Evolutionary conservation across 1,139 yeast genomes (phyloP).

Genomic region (Pneumocystis jirovecii): DNA sequence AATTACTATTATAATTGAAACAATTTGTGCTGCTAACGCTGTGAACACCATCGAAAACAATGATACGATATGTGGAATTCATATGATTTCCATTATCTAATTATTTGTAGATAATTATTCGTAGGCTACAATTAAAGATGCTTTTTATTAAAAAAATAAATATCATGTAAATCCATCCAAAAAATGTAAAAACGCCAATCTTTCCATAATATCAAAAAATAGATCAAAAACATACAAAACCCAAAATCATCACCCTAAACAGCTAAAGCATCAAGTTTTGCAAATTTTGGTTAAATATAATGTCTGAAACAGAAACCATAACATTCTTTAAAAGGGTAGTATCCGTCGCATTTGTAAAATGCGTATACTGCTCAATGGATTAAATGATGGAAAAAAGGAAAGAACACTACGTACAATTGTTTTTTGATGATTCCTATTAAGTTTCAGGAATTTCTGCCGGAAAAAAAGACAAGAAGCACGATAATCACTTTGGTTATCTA

Average conservation of each 20-base stretch:
- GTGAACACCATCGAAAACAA: neutral
- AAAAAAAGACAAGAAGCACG: slow-evolving; percentile 2
- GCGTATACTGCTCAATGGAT: neutral
- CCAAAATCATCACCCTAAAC: slow-evolving; percentile 2
- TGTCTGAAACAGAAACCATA: slow-evolving; percentile 8
- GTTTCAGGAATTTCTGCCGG: slow-evolving; percentile 2
- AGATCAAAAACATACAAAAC: neutral
- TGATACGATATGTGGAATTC: neutral
- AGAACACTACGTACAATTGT: neutral
- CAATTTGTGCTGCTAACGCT: neutral
- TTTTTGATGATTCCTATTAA: slow-evolving; percentile 6
- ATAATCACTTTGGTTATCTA: neutral
- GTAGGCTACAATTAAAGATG: too few relatives aligned
- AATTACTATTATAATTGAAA: too few relatives aligned
- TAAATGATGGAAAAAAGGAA: neutral
- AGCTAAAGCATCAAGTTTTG: slow-evolving; percentile 15
- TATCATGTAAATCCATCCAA: neutral
- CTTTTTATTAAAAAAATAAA: neutral
- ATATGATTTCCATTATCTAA: neutral
- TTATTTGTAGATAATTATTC: neutral
- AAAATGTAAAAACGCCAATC: neutral
- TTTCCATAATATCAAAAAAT: neutral
- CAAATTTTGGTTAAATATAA: slow-evolving; percentile 5
- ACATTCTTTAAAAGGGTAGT: slow-evolving; percentile 2
- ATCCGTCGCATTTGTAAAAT: slow-evolving; percentile 7